Conservation (phyloP, 73 alveolate genomes). For the Stentor roeselii region DNA sequence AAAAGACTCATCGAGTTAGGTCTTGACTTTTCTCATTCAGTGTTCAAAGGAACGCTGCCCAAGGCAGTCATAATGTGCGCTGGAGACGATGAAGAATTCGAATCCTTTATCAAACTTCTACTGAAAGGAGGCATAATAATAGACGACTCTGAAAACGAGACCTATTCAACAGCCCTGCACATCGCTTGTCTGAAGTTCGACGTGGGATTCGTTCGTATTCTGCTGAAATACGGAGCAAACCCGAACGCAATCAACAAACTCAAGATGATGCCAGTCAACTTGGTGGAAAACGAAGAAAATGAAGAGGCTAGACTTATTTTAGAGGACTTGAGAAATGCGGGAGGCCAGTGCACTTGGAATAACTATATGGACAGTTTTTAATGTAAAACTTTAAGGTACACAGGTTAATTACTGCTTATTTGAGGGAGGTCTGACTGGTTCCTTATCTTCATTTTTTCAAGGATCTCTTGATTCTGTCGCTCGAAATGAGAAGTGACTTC, state of each 20-base stretch:
- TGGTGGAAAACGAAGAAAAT: neutral
- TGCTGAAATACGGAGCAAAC: neutral
- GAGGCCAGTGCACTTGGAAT: slow-evolving; percentile 12
- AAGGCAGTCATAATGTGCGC: neutral
- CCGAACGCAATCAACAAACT: neutral
- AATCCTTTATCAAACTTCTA: too few relatives aligned
- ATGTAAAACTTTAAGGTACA: too few relatives aligned
- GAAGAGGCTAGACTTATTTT: neutral
- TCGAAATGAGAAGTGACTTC: too few relatives aligned
- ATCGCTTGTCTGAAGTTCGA: slow-evolving; percentile 5
- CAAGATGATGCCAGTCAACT: neutral
- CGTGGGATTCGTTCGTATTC: neutral
- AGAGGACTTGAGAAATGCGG: neutral
- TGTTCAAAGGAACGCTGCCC: slow-evolving; percentile 20
- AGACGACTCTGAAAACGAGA: neutral
- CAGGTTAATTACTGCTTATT: too few relatives aligned
- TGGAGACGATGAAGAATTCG: neutral
- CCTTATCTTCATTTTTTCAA: too few relatives aligned
- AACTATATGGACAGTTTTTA: slow-evolving; percentile 12
- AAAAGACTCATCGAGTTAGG: neutral
- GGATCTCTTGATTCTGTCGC: too few relatives aligned
- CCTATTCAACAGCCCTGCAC: neutral
- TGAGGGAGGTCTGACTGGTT: too few relatives aligned
- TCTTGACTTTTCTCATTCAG: neutral
- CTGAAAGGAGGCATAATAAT: neutral